Evolutionary conservation across 2,329 filamentous ascomycete species (phyloP).

Genomic region (Diaporthe eres): DNA sequence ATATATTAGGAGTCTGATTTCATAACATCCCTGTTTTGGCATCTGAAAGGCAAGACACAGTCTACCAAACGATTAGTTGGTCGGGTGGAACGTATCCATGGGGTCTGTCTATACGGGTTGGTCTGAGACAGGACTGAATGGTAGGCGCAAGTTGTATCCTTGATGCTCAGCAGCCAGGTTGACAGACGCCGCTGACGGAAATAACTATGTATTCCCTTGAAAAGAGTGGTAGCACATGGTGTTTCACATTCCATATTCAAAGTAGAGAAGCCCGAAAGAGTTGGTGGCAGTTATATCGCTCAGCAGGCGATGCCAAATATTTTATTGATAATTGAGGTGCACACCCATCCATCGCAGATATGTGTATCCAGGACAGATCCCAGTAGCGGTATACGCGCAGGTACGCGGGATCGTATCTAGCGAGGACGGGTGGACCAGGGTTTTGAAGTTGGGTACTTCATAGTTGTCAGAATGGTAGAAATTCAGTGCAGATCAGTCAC

Average conservation of each 20-base stretch:
- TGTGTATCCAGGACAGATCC: constrained; percentile 30
- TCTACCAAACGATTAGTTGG: background rate
- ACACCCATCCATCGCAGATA: constrained; percentile 35
- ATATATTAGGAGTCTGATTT: background rate
- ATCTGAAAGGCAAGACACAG: background rate
- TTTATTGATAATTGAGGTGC: constrained; percentile 27
- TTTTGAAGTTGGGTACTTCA: constrained; percentile 17
- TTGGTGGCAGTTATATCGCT: constrained; percentile 30
- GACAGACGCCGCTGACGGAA: background rate
- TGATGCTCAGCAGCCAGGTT: background rate
- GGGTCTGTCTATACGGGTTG: background rate
- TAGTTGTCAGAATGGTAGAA: constrained; percentile 33
- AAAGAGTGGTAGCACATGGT: background rate
- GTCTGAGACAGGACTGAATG: background rate
- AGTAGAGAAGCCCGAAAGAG: background rate
- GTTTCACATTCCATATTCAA: background rate
- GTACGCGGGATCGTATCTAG: background rate
- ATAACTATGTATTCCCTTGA: background rate
- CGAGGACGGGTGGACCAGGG: background rate
- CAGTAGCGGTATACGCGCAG: constrained; percentile 14
- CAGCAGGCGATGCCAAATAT: constrained; percentile 33
- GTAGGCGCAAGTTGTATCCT: background rate
- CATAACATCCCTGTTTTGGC: no score
- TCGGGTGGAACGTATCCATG: background rate
- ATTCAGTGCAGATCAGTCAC: constrained; percentile 15